A percentile compares a stretch with the other conserved stretches of the same genome.
Conservation (phyloP, 2,329 filamentous ascomycete genomes). For the Bipolaris oryzae region DNA sequence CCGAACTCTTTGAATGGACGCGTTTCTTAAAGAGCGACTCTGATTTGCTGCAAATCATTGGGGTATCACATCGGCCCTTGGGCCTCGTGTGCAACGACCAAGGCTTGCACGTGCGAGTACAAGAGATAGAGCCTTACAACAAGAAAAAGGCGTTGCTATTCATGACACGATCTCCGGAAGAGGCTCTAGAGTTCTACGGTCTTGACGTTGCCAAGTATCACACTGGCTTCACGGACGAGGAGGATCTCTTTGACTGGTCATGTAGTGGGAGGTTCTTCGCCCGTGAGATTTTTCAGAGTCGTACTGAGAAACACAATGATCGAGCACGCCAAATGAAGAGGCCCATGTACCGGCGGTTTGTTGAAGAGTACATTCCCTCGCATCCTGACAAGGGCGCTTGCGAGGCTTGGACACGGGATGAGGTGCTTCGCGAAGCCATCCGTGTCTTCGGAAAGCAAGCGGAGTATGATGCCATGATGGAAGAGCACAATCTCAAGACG, state of each 20-base stretch:
- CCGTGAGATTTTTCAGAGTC: conserved; percentile 44
- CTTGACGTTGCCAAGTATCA: conserved; percentile 60
- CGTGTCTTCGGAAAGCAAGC: conserved; percentile 54
- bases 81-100: conserved; percentile 70
- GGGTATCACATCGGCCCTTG: conserved; percentile 65
- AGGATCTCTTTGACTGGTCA: conserved; percentile 68
- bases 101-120: conserved; percentile 69
- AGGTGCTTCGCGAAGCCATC: conserved; percentile 62
- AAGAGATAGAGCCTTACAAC: conserved; percentile 68
- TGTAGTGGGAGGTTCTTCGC: conserved; percentile 65
- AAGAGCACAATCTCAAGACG: conserved; percentile 46
- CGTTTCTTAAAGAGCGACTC: conserved; percentile 73
- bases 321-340: conserved; percentile 62
- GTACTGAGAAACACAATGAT: conserved; percentile 57
- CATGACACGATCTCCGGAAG: conserved; percentile 62
- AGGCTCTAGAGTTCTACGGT: conserved; percentile 68
- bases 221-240: conserved; percentile 59
- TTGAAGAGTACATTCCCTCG: conserved; percentile 66
- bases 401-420: conserved; percentile 46
- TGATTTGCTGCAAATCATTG: conserved; percentile 72
- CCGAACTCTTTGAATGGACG: conserved; percentile 61
- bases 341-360: conserved; percentile 64
- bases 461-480: conserved; percentile 55
- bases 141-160: conserved; percentile 64
- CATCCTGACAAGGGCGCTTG: conserved; percentile 50